Conservation (phyloP, 1,284 basidiomycete species). For the Melampsora larici-populina region DNA sequence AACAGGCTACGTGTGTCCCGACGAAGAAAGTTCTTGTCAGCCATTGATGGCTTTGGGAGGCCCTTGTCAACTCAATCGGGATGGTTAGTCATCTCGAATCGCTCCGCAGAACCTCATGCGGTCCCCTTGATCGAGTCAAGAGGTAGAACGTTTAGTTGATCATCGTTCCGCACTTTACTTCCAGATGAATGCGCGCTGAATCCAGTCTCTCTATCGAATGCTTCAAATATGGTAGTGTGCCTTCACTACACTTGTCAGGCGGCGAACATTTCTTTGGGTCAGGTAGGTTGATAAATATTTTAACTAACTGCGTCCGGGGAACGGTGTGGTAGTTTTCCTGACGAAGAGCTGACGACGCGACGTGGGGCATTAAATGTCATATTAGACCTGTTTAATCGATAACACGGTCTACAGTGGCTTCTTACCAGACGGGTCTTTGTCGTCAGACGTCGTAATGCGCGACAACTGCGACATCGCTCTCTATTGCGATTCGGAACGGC, state of each 20-base stretch:
- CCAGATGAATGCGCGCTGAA: background rate
- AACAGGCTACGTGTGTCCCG: constrained; percentile 70
- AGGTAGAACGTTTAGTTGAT: background rate
- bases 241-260: background rate
- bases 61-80: constrained; percentile 77
- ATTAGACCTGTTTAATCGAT: constrained; percentile 66
- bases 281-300: background rate
- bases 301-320: background rate
- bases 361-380: background rate
- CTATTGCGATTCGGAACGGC: background rate
- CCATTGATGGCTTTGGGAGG: constrained; percentile 63
- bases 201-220: background rate
- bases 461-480: background rate
- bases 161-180: background rate
- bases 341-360: background rate
- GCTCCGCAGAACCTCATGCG: constrained; percentile 5
- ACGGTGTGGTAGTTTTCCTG: background rate
- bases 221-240: background rate
- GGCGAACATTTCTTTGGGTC: background rate
- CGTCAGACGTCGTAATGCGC: background rate
- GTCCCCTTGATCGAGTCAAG: background rate
- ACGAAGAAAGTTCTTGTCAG: constrained; percentile 73
- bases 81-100: constrained; percentile 61
- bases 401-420: constrained; percentile 74
- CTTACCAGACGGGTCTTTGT: constrained; percentile 54